Base-by-base conservation (phyloP, 345 rosid genomes). In the Euclidium syriacum region DNA sequence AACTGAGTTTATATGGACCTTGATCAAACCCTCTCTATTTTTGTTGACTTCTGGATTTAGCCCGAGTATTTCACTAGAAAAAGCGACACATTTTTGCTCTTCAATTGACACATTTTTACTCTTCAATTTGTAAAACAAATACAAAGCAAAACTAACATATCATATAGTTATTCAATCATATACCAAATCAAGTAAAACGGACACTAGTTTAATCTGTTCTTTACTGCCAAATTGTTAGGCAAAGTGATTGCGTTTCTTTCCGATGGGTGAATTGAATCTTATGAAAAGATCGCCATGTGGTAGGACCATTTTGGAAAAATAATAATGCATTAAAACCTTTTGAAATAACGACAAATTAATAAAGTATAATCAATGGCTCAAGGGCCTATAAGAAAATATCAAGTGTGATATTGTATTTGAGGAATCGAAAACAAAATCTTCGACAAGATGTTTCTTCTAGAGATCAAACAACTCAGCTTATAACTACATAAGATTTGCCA, bases 271-370 rank as follows among this genome's bases (percentile, higher is more conserved):
- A 61, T 52, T 61, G 36, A 51, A n/a, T 40, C 41, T 41, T 33
- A 36, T 38, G 68, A 9, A 46, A 62, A 27, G 15, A 47, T 53
- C 24, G 17, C 63, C 63, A 70, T 70, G 57, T 70, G 74, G 63
- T 53, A 52, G 62, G 67, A 43, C 73, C 55, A 60, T 24, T 52
- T 60, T 17, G 14, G 61, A 60, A 68, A 52, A 33, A 17, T 59
- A 59, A 42, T 59, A 59, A 68, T 42, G 52, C 48, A 41, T 42
- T 18, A 33, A 48, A 16, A 41, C 25, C 14, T 30, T 58, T n/a
- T 33, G 35, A 68, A 43, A 36, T 25, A 42, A 41, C 47, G 54
- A 68, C 60, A 68, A 32, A 24, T 4, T 15, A 18, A 24, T 10
- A 23, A 19, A 24, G 24, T 33, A 36, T 25, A 16, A 23, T 48